Evolutionary conservation across 2,329 filamentous ascomycete species (phyloP).

Genomic region (Pestalotiopsis sp.): DNA sequence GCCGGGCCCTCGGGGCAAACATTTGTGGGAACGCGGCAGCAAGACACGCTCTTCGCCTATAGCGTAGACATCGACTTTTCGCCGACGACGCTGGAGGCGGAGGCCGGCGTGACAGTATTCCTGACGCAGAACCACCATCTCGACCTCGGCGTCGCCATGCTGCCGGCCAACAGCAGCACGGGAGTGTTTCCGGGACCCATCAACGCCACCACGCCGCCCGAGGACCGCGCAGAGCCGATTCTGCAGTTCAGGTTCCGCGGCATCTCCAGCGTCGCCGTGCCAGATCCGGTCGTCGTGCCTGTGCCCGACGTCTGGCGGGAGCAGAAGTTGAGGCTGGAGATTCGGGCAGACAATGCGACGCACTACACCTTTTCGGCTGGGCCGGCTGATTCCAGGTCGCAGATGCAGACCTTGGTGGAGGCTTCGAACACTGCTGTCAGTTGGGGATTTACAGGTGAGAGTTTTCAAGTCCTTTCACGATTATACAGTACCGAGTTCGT

Average conservation of each 20-base stretch:
- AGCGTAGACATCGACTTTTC: conserved; percentile 47
- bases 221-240: conserved; percentile 23
- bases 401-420: conserved; percentile 34
- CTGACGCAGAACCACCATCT: conserved; percentile 56
- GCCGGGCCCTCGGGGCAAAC: conserved; percentile 49
- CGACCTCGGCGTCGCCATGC: conserved; percentile 44
- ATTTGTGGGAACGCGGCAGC: conserved; percentile 57
- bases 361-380: conserved; percentile 45
- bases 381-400: conserved; percentile 30
- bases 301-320: conserved; percentile 41
- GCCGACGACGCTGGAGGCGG: conserved; percentile 41
- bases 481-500: neutral
- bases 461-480: neutral
- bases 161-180: conserved; percentile 31
- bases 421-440: conserved; percentile 39
- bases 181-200: conserved; percentile 20
- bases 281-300: conserved; percentile 36
- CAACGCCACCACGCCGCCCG: conserved; percentile 12
- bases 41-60: conserved; percentile 56
- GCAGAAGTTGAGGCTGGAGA: conserved; percentile 39
- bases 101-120: conserved; percentile 56
- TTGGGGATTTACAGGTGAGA: conserved; percentile 43
- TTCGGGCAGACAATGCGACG: conserved; percentile 46
- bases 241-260: conserved; percentile 49
- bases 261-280: conserved; percentile 42